Evolutionary conservation across 208 protist genomes (phyloP).

Genomic region (Blastocrithidia nonstop): DNA sequence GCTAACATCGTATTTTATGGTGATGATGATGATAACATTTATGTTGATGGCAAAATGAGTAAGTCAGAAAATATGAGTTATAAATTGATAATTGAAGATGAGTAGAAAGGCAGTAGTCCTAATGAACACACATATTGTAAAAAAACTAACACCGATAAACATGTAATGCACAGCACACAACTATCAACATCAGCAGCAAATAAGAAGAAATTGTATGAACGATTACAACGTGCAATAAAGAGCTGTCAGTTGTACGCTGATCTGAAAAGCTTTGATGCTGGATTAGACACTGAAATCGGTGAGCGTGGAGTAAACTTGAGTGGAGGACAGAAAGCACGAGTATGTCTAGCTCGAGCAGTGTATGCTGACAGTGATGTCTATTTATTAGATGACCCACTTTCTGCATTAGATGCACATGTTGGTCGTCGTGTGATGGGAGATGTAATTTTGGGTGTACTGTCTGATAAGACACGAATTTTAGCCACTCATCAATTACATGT

Average conservation of each 20-base stretch:
- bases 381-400: slow-evolving; percentile 86
- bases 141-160: too few species aligned
- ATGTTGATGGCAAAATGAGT: too few species aligned
- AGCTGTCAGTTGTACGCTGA: slow-evolving; percentile 56
- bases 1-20: slow-evolving; percentile 88
- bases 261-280: slow-evolving; percentile 23
- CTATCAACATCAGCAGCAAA: not conserved
- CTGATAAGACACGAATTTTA: slow-evolving; percentile 73
- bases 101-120: too few species aligned
- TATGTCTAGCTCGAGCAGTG: slow-evolving; percentile 74
- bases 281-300: slow-evolving; percentile 25
- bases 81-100: too few species aligned
- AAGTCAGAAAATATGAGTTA: too few species aligned
- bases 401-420: slow-evolving; percentile 85
- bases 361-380: slow-evolving; percentile 77
- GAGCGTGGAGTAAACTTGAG: slow-evolving; percentile 39
- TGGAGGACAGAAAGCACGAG: slow-evolving; percentile 80
- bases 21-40: slow-evolving; percentile 15
- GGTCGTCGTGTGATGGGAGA: slow-evolving; percentile 38
- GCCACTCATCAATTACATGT: slow-evolving; percentile 90
- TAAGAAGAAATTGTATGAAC: not conserved
- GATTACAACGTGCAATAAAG: slow-evolving; percentile 13
- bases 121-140: too few species aligned
- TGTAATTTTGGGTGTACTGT: slow-evolving; percentile 28
- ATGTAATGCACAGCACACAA: slow-evolving; percentile 10